Base-by-base conservation (phyloP, 2,329 filamentous ascomycete species). In the Dactylonectria macrodidyma region DNA sequence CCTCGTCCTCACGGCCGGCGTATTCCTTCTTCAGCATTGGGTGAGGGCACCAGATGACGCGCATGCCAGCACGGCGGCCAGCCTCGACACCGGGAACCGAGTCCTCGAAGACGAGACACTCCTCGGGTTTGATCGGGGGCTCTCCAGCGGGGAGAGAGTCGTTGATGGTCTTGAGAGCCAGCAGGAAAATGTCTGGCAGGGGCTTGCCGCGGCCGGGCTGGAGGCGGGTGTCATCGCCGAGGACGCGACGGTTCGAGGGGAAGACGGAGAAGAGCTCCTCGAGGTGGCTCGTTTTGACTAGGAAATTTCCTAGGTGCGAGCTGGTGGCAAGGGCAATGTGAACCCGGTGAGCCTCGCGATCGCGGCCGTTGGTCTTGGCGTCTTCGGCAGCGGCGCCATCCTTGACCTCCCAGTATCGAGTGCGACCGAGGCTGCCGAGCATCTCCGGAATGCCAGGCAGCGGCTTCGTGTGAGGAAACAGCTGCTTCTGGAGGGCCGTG, bases 61-160 rank as follows among this genome's bases (percentile, higher is more conserved):
- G 90, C 95, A 98, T 98, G 0, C 95, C 95, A 0, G 96, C 96
- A 72, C 96, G 89, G 60, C 96, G 86, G 5, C 95, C 96, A 2
- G 94, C 90, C 82, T 99, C 96, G 3, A 98, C 94, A 4, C 96
- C 96, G 0, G 95, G 94, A 1, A 98, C 95, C 52, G 92, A 94
- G 81, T 99, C 96, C 82, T 99, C 96, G 76, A 99, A 98, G 0
- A 98, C 96, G 16, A 99, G 86, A 78, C 96, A 98, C 81, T 98
- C 95, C 73, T 93, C 92, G 0, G 95, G 94, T 61, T 79, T 85
- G 70, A 99, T 91, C 66, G 88, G 83, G 71, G 87, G 83, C 59
- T 92, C 90, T 46, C 89, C 90, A 3, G 86, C 82, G 0, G 85
- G 83, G 7, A 97, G 84, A 16, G 90, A 89, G 50, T 89, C 88